Base-by-base conservation (phyloP, 2,329 filamentous ascomycete genomes). In the Sporothrix inflata region DNA sequence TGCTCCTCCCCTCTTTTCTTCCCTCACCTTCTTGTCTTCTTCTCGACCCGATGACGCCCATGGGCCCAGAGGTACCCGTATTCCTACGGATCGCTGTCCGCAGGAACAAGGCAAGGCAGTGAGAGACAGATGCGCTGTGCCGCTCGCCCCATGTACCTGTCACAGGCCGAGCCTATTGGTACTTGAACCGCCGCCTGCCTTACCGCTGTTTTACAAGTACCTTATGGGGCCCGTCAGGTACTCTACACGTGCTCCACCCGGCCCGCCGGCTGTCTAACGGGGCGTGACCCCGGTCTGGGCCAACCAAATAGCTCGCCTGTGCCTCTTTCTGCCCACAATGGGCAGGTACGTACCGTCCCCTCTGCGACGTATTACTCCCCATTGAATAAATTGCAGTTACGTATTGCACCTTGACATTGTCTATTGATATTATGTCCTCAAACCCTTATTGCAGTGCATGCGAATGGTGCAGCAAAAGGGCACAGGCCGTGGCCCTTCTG, bases 221-320 rank as follows among this genome's bases (percentile, higher is more conserved):
- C 42, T 21, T 67, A 71, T 63, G 21, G 51, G 60, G 9, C 45
- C 34, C 47, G 34, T 49, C 24, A 63, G 27, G 49, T 71, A 68
- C 38, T 68, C 61, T 71, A 66, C 70, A 73, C 69, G 71, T 75
- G 72, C 74, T 72, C 74, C 71, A 75, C 74, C 71, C 74, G 73
- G 61, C 69, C 71, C 74, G 71, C 66, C 63, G 73, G 71, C 73
- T 72, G 73, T 72, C 70, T 73, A 73, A 70, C 71, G 72, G 73
- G 71, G 70, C 70, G 65, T 69, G 47, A 69, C 60, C 74, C 70
- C 68, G 42, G 40, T 65, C 72, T 67, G 49, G 49, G 49, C 72
- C 71, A 71, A 71, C 71, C 71, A 69, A 8, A 74, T 27, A 66
- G 69, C 71, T 71, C 57, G 71, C 71, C 21, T 67, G 67, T 68